These are phyloP conservation scores for Dichomitus squalens DNA, from an alignment of 1,284 basidiomycete species.

Conservation along the genomic window DNA sequence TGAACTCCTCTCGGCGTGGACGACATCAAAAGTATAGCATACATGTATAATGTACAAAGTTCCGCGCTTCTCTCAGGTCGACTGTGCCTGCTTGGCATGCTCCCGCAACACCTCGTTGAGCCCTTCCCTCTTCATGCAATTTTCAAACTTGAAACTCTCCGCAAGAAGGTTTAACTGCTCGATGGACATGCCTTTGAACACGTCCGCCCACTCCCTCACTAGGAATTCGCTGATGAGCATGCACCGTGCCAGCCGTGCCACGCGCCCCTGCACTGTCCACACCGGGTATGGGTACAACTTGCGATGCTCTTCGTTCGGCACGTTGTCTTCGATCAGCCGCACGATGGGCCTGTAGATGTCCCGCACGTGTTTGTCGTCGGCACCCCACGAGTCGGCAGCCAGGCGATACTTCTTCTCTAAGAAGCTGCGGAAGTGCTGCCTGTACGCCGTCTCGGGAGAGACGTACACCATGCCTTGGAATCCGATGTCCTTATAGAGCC, in stretches of 20 bases:
- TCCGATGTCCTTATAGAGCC: constrained; percentile 63
- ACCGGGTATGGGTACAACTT: constrained; percentile 53
- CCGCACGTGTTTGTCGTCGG: constrained; percentile 50
- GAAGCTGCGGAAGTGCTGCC: constrained; percentile 47
- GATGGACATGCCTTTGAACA: constrained; percentile 55
- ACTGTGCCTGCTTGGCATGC: constrained; percentile 6
- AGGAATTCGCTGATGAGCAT: constrained; percentile 69
- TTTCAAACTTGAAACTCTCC: constrained; percentile 62
- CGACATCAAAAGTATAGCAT: constrained; percentile 8
- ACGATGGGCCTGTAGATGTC: constrained; percentile 59
- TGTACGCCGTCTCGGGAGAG: constrained; percentile 49
- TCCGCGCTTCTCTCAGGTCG: neutral
- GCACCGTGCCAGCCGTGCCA: constrained; percentile 56
- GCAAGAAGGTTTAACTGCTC: constrained; percentile 63
- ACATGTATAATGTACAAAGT: neutral
- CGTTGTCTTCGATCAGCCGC: constrained; percentile 50
- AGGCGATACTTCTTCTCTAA: constrained; percentile 62
- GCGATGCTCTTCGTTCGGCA: constrained; percentile 40
- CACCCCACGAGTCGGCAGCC: constrained; percentile 69
- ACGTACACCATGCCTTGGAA: constrained; percentile 58
- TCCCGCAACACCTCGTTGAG: constrained; percentile 44
- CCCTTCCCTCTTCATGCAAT: constrained; percentile 51
- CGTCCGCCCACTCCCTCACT: constrained; percentile 64
- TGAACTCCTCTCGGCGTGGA: neutral
- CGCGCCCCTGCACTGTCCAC: constrained; percentile 48